Evolutionary conservation across 176 grass and related monocot genomes (phyloP), one percentile per base, ranked within the genome.

Genomic region (Calamus simplicifolius): DNA sequence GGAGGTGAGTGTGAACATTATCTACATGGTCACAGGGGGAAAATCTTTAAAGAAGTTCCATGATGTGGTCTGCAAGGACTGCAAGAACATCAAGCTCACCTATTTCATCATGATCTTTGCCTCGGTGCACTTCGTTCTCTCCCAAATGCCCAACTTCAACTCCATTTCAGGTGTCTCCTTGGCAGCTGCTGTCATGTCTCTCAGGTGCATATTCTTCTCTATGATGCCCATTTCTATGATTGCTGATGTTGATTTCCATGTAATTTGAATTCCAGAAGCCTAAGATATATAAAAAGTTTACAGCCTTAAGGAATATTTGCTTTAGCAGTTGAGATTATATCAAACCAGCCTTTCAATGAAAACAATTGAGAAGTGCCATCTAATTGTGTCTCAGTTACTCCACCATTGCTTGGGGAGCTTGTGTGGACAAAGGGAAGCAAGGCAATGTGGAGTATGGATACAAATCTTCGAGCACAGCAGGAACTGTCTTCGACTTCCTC

Each of bases 61-160:
- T 49, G 82, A 90, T 19, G 60, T 83, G n/a, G 70, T 95, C 61
- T 95, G 91, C 56, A 73, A 63, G 0, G 3, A 49, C 51, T 87
- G 86, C 80, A 95, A 83, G 69, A 2, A 17, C 30, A 82, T 95
- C 73, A 95, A 90, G 72, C 52, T 29, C 17, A 87, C 80, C 7
- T 95, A 90, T 68, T 95, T 90, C 77, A 95, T 96, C 77, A 90
- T 96, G 83, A 90, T 90, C 73, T 90, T 96, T 28, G 80, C 79
- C 3, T 96, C 82, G 5, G 80, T 79, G 13, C 91, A 95, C 69
- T 90, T 95, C 56, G 63, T 90, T 1, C 82, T 95, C 51, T 80
- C 91, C 19, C 91, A 95, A 67, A 74, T 95, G 8, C 91, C 91
- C 0, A 90, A 90, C 73, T 81, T 95, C n/a, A 84, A 95, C 63